phyloP scores from a whole-genome alignment of 768 basidiomycete genomes.

The Hydnum rufescens region DNA sequence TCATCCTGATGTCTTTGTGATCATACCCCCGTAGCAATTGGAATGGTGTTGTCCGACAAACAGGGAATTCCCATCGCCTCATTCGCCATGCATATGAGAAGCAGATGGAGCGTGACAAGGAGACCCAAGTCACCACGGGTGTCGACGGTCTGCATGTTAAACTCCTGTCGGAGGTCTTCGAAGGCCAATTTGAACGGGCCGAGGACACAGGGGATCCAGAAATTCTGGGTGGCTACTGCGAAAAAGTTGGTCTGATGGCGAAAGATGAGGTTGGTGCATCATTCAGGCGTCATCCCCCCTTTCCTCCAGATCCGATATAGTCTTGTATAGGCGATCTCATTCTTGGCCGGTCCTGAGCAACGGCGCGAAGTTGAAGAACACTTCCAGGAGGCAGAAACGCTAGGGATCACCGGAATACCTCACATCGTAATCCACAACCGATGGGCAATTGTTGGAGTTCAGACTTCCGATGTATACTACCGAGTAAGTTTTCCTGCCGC shows the following conservation, averaged over 20 bases:
- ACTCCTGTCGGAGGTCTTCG: constrained; percentile 37
- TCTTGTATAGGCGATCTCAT: constrained; percentile 32
- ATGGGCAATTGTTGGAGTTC: constrained; percentile 59
- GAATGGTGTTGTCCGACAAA: constrained; percentile 40
- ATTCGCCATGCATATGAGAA: constrained; percentile 41
- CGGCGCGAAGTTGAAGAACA: constrained; percentile 42
- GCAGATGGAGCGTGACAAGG: not conserved
- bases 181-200: constrained; percentile 42
- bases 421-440: constrained; percentile 60
- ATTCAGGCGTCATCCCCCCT: not conserved
- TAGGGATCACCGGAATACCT: constrained; percentile 62
- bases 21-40: constrained; percentile 27
- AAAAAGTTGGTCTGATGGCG: constrained; percentile 34
- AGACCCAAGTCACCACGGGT: constrained; percentile 11
- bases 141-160: constrained; percentile 41
- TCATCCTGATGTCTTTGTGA: constrained; percentile 5
- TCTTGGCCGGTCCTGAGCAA: constrained; percentile 46
- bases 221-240: constrained; percentile 40
- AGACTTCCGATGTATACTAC: constrained; percentile 48
- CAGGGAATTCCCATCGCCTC: constrained; percentile 52
- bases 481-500: constrained; percentile 24
- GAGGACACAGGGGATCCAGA: constrained; percentile 41
- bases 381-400: constrained; percentile 38
- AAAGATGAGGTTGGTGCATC: constrained; percentile 32
- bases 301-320: not conserved